Base-by-base conservation (phyloP, 148 eudicot genomes). In the Cornus florida region DNA sequence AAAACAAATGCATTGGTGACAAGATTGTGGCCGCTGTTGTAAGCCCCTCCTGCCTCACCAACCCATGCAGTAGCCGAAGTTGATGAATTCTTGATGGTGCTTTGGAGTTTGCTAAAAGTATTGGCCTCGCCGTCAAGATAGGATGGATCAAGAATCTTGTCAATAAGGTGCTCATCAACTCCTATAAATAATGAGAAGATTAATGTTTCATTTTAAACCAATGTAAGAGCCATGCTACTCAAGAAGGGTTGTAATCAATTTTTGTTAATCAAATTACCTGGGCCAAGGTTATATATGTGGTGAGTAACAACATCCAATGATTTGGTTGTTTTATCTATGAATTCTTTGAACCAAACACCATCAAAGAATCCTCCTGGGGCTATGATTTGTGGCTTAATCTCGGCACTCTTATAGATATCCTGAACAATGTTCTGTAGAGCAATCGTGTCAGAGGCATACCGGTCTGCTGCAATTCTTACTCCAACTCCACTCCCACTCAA, bases 1-100 rank as follows among this genome's bases (percentile, higher is more conserved):
- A 82, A 90, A 20, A 90, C 93, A 76, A 95, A 95, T 41, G 97
- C 80, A 77, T 95, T 91, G 67, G 97, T 83, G 35, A 95, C 94
- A 67, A 77, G 87, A 80, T 91, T 79, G n/a, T 82, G 89, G 39
- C 98, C 98, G 48, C 96, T 93, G 85, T 93, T 95, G 75, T 90
- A 92, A 74, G 97, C 97, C 22, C 98, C 98, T 77, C 98, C 98
- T 14, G 97, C 77, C 79, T 95, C 98, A 35, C 98, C 97, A 70
- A 95, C 96, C 98, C 98, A 95, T 2, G 96, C 88, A 75, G 78
- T 81, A 6, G 93, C 88, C 20, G 90, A 82, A 79, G 81, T 84
- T 67, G 74, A 72, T 4, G 95, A 86, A 67, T 72, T 85, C 84
- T 69, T 83, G 11, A 90, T 64, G 46, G 86, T 82, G 84, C 77